Evolutionary conservation across 805 yeast genomes (phyloP), one percentile per base, ranked within the genome.

Genomic region (Suhomyces xylopsoci): DNA sequence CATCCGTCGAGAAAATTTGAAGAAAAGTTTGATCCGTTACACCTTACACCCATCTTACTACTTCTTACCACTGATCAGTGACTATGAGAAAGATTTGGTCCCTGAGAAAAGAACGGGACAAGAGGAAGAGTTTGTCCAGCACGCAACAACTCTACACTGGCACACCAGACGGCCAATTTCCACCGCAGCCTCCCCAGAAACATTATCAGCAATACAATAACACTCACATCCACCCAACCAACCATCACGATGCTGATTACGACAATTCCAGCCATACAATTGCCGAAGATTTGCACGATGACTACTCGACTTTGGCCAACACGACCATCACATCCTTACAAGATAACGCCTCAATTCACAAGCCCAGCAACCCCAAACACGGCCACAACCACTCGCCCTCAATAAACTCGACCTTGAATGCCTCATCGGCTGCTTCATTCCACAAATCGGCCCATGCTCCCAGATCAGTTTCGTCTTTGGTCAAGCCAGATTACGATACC

Each of bases 401-500:
- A 20, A 34, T 51, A 17, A 51, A 34, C 26, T 51, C 54, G 19
- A 51, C 42, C 10, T 17, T 51, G 15, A 43, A 45, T 12, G n/a
- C 46, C 17, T 32, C 51, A 6, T 41, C 53, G 2, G 47, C 44
- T 6, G 15, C 32, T 9, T 30, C 48, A 10, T 9, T 34, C 26
- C 28, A 24, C 20, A 17, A 26, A 28, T 10, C n/a, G 9, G 7
- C 46, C 3, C 43, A 48, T 14, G 17, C 51, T 28, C 48, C 54
- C 7, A 51, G 50, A 40, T 58, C 57, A 15, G 62, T 63, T 10
- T 51, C 62, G 10, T 34, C 59, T n/a, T 58, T 65, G 43, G 62
- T 63, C 22, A 58, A 58, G 40, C 61, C 62, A 28, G 75, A 72
- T 26, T 72, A 70, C 51, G 80, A 76, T 53, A 36, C 54, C 28